phyloP scores from a whole-genome alignment of 805 yeast genomes.

The Maudiozyma serrabonitensis region DNA sequence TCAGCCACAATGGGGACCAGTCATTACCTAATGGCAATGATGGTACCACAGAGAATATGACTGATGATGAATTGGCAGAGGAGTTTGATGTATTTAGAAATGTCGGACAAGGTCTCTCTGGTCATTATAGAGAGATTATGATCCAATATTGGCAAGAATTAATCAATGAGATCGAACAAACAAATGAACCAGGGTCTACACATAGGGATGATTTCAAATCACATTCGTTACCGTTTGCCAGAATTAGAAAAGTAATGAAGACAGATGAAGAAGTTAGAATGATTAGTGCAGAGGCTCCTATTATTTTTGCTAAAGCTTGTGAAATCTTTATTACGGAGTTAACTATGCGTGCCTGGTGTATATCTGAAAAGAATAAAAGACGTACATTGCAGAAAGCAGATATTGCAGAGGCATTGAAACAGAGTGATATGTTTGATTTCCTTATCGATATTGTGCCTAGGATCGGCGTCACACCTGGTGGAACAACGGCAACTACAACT shows the following conservation, averaged over 20 bases:
- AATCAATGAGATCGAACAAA: constrained; percentile 57
- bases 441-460: constrained; percentile 93
- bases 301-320: constrained; percentile 94
- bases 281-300: constrained; percentile 98
- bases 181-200: constrained; percentile 44
- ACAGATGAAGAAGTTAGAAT: constrained; percentile 94
- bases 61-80: constrained; percentile 15
- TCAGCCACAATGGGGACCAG: neutral
- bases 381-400: constrained; percentile 90
- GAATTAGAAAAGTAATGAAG: constrained; percentile 96
- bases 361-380: constrained; percentile 92
- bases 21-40: neutral
- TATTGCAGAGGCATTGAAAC: constrained; percentile 89
- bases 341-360: constrained; percentile 98
- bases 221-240: constrained; percentile 89
- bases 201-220: constrained; percentile 84
- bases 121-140: constrained; percentile 77
- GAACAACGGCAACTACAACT: neutral
- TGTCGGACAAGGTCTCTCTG: constrained; percentile 86
- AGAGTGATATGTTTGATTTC: constrained; percentile 95
- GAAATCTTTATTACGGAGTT: constrained; percentile 94
- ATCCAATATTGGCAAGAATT: constrained; percentile 97
- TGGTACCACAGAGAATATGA: neutral
- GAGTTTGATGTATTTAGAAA: constrained; percentile 60
- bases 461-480: constrained; percentile 29